phyloP scores from a whole-genome alignment of 768 basidiomycete genomes.

The Leccinum barrowsii region DNA sequence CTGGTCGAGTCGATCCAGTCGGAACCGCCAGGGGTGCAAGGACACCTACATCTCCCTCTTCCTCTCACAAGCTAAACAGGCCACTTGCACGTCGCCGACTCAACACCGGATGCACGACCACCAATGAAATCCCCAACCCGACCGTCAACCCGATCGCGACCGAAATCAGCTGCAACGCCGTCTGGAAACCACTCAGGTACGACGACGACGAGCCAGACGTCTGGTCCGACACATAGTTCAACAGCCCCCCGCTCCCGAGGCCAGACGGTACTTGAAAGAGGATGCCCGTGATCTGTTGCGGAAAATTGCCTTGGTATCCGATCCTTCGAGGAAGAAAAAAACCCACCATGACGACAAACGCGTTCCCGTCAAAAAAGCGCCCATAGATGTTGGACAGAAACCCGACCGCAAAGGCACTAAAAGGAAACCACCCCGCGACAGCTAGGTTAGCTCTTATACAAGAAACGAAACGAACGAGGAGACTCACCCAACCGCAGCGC shows the following conservation, averaged over 20 bases:
- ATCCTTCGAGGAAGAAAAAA: neutral
- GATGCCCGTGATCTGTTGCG: slow-evolving; percentile 61
- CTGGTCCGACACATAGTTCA: slow-evolving; percentile 61
- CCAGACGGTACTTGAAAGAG: slow-evolving; percentile 85
- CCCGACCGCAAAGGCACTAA: slow-evolving; percentile 75
- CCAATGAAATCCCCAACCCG: slow-evolving; percentile 68
- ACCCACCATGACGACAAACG: slow-evolving; percentile 79
- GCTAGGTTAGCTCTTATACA: neutral
- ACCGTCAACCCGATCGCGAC: slow-evolving; percentile 80
- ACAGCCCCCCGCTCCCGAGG: slow-evolving; percentile 61
- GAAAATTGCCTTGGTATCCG: neutral
- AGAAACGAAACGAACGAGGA: neutral
- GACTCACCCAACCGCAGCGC: slow-evolving; percentile 65
- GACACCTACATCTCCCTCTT: neutral
- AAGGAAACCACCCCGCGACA: neutral
- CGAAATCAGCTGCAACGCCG: slow-evolving; percentile 71
- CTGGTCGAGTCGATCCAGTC: no score
- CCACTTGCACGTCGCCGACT: slow-evolving; percentile 55
- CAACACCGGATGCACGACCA: slow-evolving; percentile 61
- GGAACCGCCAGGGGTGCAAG: neutral
- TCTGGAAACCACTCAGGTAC: slow-evolving; percentile 71
- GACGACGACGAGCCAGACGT: slow-evolving; percentile 49
- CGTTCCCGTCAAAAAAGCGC: slow-evolving; percentile 66
- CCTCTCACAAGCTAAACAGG: slow-evolving; percentile 54
- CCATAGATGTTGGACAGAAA: slow-evolving; percentile 76